Base-by-base conservation (phyloP, 2,329 filamentous ascomycete genomes). In the Sporothrix dimorphospora region DNA sequence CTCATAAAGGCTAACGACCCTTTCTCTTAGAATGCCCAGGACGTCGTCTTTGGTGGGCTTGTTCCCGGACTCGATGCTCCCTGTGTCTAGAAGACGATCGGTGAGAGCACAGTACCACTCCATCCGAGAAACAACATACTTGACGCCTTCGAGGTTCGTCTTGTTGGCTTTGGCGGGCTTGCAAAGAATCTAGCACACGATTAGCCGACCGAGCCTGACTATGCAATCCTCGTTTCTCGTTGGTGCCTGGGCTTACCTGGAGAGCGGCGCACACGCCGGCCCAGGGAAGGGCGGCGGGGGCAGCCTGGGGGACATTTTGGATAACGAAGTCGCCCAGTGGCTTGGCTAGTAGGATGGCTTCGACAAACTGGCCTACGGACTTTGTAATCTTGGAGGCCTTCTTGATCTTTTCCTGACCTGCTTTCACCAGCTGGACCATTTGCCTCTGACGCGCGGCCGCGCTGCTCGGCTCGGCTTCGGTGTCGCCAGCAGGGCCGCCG, bases 51-150 rank as follows among this genome's bases (percentile, higher is more conserved):
- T 4, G 11, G 66, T 73, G 47, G 71, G 24, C 0, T 69, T 40
- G 4, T 24, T 57, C 24, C 49, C 63, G 49, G 49, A 59, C 38
- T 57, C 70, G 38, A 19, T 71, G 12, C 34, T 59, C 24, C 24
- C 42, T 16, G 78, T 69, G 73, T 78, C 72, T 5, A 81, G 75
- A 2, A 82, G 75, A 2, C 77, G 76, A 14, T 63, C 69, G 3
- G 76, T 76, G n/a, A 82, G 74, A 21, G 77, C 75, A 75, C 78
- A 81, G 73, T 83, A 83, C 81, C 79, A 83, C 1, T 81, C 75
- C 78, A 82, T 83, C 61, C 78, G 77, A 2, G 75, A 77, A n/a
- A 81, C 30, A 51, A 83, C 78, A 65, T 83, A 78, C 1, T 71
- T 40, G 42, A 83, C 78, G 12, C 81, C 81, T 14, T 78, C 68